Conservation (phyloP, 1,284 basidiomycete species). For the Erythrobasidium hasegawianum region DNA sequence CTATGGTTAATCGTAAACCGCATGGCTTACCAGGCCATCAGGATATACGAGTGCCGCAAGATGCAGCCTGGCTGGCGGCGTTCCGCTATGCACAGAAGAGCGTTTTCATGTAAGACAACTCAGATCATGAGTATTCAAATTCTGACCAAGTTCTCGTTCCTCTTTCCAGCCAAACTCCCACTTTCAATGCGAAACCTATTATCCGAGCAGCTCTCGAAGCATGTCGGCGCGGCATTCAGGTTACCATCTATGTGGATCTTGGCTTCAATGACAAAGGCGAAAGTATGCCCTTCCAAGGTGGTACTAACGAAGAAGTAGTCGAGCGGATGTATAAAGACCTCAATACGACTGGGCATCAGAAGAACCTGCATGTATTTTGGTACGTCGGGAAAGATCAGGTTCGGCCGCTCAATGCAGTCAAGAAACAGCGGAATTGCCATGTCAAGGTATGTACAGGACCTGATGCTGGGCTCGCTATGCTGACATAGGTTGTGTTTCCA, state of each 20-base stretch:
- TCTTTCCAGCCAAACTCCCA: constrained; percentile 66
- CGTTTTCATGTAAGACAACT: constrained; percentile 69
- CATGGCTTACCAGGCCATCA: constrained; percentile 60
- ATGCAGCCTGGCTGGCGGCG: constrained; percentile 70
- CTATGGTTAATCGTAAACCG: constrained; percentile 65
- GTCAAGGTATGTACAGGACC: constrained; percentile 43
- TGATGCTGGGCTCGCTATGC: not conserved
- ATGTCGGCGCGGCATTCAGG: constrained; percentile 63
- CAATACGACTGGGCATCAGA: constrained; percentile 54
- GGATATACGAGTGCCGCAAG: constrained; percentile 64
- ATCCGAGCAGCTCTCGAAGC: constrained; percentile 64
- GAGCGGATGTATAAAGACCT: constrained; percentile 62
- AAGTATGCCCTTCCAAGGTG: constrained; percentile 70
- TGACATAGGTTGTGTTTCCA: constrained; percentile 46
- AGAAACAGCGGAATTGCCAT: constrained; percentile 72
- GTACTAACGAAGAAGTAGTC: constrained; percentile 74
- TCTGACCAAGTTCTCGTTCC: too few relatives aligned
- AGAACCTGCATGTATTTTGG: constrained; percentile 65
- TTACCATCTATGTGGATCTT: constrained; percentile 62
- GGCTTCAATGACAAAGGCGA: constrained; percentile 56
- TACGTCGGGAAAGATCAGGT: constrained; percentile 62
- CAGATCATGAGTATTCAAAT: too few relatives aligned
- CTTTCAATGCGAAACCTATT: constrained; percentile 67
- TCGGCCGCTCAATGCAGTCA: constrained; percentile 65
- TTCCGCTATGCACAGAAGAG: constrained; percentile 63